phyloP scores from a whole-genome alignment of 192 early-diverging fungal genomes.

The Endogone sp. region DNA sequence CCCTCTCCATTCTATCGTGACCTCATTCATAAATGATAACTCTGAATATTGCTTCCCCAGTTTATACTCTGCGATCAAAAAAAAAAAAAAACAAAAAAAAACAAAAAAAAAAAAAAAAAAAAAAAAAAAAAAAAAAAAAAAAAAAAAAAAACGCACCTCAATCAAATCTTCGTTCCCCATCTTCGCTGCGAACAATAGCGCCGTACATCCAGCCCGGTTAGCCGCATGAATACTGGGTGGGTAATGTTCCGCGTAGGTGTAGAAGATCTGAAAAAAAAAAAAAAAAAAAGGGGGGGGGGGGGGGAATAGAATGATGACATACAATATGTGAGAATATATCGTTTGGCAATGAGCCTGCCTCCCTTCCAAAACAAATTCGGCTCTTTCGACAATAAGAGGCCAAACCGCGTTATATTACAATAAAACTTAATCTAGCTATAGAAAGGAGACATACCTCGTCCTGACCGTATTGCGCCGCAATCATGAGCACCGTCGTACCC shows the following conservation, averaged over 20 bases:
- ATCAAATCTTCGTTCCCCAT: slow-evolving; percentile 35
- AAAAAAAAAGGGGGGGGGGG: background rate
- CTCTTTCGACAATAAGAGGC: too few relatives aligned
- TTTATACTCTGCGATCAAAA: too few relatives aligned
- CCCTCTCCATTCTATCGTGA: too few relatives aligned
- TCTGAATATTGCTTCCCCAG: too few relatives aligned
- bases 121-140: background rate
- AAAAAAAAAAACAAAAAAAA: too few relatives aligned
- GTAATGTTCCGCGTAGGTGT: slow-evolving; percentile 24
- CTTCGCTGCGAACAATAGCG: slow-evolving; percentile 29
- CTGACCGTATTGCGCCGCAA: slow-evolving; percentile 27
- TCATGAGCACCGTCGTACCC: slow-evolving; percentile 31
- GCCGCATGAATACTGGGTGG: slow-evolving; percentile 34
- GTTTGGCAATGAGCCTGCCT: too few relatives aligned
- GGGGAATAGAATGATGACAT: too few relatives aligned
- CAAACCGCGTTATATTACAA: background rate
- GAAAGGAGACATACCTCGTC: slow-evolving; percentile 25
- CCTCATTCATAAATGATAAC: too few relatives aligned
- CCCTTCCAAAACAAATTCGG: too few relatives aligned
- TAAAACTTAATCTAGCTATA: too few relatives aligned
- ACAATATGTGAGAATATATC: too few relatives aligned
- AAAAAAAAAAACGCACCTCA: slow-evolving; percentile 10
- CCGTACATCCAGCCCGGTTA: slow-evolving; percentile 26
- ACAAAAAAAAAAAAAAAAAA: too few relatives aligned
- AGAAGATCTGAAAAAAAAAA: slow-evolving; percentile 20